Evolutionary conservation across 2,329 filamentous ascomycete species (phyloP), one percentile per base, ranked within the genome.

Genomic region (Knufia petricola): DNA sequence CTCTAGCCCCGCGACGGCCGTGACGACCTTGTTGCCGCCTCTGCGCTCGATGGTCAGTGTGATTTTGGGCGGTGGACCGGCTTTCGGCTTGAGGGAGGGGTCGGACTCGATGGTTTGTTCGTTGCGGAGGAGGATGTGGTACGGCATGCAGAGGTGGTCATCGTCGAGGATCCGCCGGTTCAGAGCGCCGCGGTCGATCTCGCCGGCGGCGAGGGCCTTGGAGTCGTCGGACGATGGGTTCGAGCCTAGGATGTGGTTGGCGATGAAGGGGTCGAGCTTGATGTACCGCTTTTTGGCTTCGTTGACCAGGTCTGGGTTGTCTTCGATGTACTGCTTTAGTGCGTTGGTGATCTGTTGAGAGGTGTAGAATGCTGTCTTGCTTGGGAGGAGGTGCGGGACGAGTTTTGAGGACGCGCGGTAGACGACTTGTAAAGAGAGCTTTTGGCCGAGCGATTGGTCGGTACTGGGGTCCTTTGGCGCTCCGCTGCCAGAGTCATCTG

Each of bases 1-100:
- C 57, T 84, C 81, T 24, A 84, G 60, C 2, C 78, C 78, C 13
- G 70, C 74, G 1, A 83, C 68, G 56, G 77, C 80, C 2, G 81
- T 84, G 2, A 80, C 77, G 1, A 75, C 78, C 64, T 84, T 84
- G 49, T 79, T 79, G 6, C 80, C 79, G 17, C 74, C 77, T n/a
- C 81, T 73, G 15, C 77, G 81, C 59, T 84, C 81, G 7, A 84
- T 65, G 0, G 69, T 70, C 43, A 85, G 72, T 13, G 70, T 69
- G 23, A 81, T 70, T 54, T 80, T 81, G 0, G 81, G 80, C 4
- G 78, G 67, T 1, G 72, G 61, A 1, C 81, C 81, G 1, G 78
- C 68, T 60, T 78, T 81, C 1, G 79, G 75, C 60, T 82, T 84
- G n/a, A 71, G 61, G 66, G 12, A 62, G 60, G 2, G 64, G 65